Base-by-base conservation (phyloP, 345 rosid species). In the Eutrema japonicum region DNA sequence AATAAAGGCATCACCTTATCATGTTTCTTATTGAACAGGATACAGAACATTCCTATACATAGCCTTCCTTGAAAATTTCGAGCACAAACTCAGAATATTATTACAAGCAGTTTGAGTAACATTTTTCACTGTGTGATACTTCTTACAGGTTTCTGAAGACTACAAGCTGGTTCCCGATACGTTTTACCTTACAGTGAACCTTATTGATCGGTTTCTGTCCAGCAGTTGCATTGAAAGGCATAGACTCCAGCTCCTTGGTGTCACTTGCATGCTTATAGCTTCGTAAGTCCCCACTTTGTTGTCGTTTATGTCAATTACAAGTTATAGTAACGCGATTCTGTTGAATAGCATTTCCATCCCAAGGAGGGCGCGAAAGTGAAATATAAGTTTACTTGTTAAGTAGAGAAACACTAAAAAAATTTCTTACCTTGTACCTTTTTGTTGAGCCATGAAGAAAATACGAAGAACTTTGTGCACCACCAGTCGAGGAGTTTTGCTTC, bases 221-320 rank as follows among this genome's bases (percentile, higher is more conserved):
- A 83, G 76, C 50, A 86, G 74, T 73, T 80, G 55, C 70, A 77
- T 94, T 62, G 86, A 84, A 75, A 94, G 88, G 78, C 97, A 89
- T 72, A 84, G 88, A 76, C 97, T 94, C 57, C 98, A 94, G 81
- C 84, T 94, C 65, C 86, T 94, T 66, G 98, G 98, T 67, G 97
- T 88, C 75, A 64, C 96, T 70, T 91, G 96, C 92, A 87, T 94
- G 98, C 86, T 91, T 71, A 89, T 94, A 79, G 90, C 98, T 74
- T 89, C 98, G 98, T 94, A 88, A 89, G 98, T 81, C 30, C 62
- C 47, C 60, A 12, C 40, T 63, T 68, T 42, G 11, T 13, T 54
- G 16, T 57, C 42, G 45, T 13, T 33, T 32, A 7, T 40, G 62
- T 40, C 18, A 35, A 13, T 27, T 46, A 48, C 54, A 38, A 51